Percentiles rank a stretch among this genome's conserved stretches.
These are phyloP conservation scores for Saraca asoca DNA, from an alignment of 331 rosid genomes.

Conservation along the genomic window DNA sequence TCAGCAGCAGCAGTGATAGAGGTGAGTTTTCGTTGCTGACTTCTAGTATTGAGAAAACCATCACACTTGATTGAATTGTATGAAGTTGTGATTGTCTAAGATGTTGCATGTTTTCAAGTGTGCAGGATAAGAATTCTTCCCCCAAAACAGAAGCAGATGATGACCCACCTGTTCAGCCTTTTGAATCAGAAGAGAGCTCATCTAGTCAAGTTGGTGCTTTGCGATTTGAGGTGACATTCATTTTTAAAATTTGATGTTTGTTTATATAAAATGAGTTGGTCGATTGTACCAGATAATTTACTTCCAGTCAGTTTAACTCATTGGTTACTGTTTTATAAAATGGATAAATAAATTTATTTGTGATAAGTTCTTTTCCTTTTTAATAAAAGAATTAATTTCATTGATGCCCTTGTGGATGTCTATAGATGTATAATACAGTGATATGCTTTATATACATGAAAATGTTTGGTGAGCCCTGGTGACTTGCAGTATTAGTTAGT, in stretches of 20 bases:
- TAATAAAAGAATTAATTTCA: no score
- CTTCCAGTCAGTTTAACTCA: background rate
- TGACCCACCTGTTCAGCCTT: constrained; percentile 38
- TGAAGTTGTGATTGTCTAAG: constrained; percentile 3
- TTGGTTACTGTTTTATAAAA: no score
- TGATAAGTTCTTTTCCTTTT: no score
- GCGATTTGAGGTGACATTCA: constrained; percentile 76
- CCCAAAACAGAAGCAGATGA: constrained; percentile 41
- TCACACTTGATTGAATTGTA: constrained; percentile 23
- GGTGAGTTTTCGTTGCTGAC: constrained; percentile 36
- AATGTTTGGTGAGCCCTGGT: background rate
- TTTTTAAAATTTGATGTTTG: background rate
- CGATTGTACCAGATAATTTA: constrained; percentile 29
- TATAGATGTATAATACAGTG: background rate
- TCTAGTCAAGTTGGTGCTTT: constrained; percentile 50
- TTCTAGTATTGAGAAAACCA: constrained; percentile 23
- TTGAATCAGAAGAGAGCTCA: constrained; percentile 44
- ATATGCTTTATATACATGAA: constrained; percentile 10
- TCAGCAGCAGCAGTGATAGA: constrained; percentile 39
- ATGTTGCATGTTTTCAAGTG: constrained; percentile 29
- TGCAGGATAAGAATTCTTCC: constrained; percentile 48
- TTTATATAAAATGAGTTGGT: constrained; percentile 28
- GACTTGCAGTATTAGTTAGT: constrained; percentile 9
- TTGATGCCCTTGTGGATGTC: no score
- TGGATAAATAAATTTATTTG: no score